phyloP scores from a whole-genome alignment of 1,284 basidiomycete genomes.

The Ustilago tritici region DNA sequence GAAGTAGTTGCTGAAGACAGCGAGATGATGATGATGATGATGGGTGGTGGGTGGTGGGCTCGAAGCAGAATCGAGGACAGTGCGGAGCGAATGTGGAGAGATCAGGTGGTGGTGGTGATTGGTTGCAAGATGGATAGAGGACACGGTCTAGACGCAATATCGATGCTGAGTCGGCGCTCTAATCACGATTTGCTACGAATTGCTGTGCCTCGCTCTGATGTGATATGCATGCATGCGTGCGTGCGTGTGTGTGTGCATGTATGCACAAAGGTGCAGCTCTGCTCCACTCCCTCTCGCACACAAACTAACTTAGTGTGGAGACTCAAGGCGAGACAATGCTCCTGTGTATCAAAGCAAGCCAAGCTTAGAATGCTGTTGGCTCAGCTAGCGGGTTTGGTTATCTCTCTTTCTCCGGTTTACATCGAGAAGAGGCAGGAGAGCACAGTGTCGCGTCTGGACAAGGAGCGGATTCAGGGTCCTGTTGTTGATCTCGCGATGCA shows the following conservation, averaged over 20 bases:
- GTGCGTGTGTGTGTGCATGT: constrained; percentile 4
- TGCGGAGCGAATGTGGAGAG: not conserved
- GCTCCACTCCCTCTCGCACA: not conserved
- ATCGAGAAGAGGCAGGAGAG: constrained; percentile 3
- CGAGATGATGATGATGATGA: not conserved
- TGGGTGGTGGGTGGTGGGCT: not conserved
- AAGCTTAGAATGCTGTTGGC: too few species aligned
- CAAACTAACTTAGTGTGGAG: not conserved
- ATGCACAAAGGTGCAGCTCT: constrained; percentile 15
- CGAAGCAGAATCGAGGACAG: not conserved
- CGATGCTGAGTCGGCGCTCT: constrained; percentile 11
- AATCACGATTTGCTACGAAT: not conserved
- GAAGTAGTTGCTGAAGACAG: not conserved
- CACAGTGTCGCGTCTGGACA: not conserved
- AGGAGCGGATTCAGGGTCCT: constrained; percentile 17
- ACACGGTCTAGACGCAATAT: constrained; percentile 8
- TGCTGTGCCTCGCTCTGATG: not conserved
- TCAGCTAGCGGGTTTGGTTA: not conserved
- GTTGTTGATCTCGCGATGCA: constrained; percentile 19
- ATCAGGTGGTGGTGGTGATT: constrained; percentile 1
- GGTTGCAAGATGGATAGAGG: not conserved
- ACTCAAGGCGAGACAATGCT: not conserved
- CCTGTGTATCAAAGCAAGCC: too few species aligned
- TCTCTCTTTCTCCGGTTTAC: not conserved
- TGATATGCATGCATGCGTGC: not conserved